Evolutionary conservation across 768 basidiomycete genomes (phyloP).

Genomic region (Leccinum imitatum): DNA sequence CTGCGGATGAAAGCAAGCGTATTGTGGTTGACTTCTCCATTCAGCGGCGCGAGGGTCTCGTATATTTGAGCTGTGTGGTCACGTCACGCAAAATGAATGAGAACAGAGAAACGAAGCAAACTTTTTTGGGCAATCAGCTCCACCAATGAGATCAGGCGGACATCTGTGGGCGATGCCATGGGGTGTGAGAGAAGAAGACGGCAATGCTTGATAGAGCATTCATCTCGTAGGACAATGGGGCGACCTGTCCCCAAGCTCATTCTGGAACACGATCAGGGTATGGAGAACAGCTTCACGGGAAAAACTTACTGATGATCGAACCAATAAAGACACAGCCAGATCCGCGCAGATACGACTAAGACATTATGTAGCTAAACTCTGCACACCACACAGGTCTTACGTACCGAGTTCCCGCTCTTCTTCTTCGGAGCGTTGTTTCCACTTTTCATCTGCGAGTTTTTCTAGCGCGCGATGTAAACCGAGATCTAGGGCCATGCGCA

Average conservation of each 20-base stretch:
- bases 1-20: slow-evolving; percentile 86
- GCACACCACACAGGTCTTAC: slow-evolving; percentile 14
- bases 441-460: slow-evolving; percentile 75
- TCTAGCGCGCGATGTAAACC: slow-evolving; percentile 91
- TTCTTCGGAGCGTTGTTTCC: slow-evolving; percentile 68
- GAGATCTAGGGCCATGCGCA: slow-evolving; percentile 94
- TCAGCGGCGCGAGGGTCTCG: slow-evolving; percentile 82
- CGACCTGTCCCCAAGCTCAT: slow-evolving; percentile 92
- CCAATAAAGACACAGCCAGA: slow-evolving; percentile 95
- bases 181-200: slow-evolving; percentile 78
- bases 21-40: slow-evolving; percentile 82
- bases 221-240: slow-evolving; percentile 86
- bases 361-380: slow-evolving; percentile 4
- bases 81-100: slow-evolving; percentile 6
- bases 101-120: slow-evolving; percentile 35
- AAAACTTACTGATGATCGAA: slow-evolving; percentile 86
- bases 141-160: slow-evolving; percentile 82
- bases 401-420: slow-evolving; percentile 85
- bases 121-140: slow-evolving; percentile 92
- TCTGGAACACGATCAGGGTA: slow-evolving; percentile 40
- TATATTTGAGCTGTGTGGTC: slow-evolving; percentile 77
- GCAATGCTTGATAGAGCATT: slow-evolving; percentile 83
- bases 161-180: slow-evolving; percentile 88
- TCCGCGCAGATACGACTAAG: slow-evolving; percentile 84
- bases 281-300: background rate